Evolutionary conservation across 2,329 filamentous ascomycete species (phyloP), one percentile per base, ranked within the genome.

Genomic region (Xylaria sp.): DNA sequence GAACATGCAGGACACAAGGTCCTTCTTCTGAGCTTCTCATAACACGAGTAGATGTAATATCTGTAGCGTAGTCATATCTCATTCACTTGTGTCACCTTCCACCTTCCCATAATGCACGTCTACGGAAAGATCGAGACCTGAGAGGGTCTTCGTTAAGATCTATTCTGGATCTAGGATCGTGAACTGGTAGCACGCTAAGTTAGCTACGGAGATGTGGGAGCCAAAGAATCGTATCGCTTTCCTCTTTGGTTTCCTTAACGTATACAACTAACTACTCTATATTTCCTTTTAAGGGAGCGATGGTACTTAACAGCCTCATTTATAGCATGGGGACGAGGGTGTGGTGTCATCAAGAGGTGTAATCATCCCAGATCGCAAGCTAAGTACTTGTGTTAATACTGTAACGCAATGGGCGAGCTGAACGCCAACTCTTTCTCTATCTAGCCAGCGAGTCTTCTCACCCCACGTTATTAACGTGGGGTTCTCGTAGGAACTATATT

Each of bases 341-440:
- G 7, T 23, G 13, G 39, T 58, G 23, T 36, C 48, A 28, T 52
- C 63, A 49, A 60, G 63, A 59, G 25, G 58, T 31, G 13, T 8
- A 9, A 63, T 15, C 20, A 66, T 66, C 67, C 59, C 60, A 61
- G 68, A 58, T 64, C 56, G 43, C 54, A 15, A 18, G 41, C 25
- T 56, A 57, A 57, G 12, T 20, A 62, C 4, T 46, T 18, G 18
- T 49, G 25, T 49, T 56, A 55, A 49, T 28, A 43, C 39, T 58
- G 57, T 15, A 23, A 46, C 58, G 46, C 52, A 49, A 54, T 63
- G 39, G 7, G 62, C 20, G 25, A 48, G 36, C 54, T 41, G 63
- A 54, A 59, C 62, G 58, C 52, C 31, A 69, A 57, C 51, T 33
- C 25, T 31, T 63, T 63, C 51, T 56, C 36, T 43, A 64, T 64